Evolutionary conservation across 352 stramenopile species (phyloP).

Genomic region (Phytophthora podocarpi): DNA sequence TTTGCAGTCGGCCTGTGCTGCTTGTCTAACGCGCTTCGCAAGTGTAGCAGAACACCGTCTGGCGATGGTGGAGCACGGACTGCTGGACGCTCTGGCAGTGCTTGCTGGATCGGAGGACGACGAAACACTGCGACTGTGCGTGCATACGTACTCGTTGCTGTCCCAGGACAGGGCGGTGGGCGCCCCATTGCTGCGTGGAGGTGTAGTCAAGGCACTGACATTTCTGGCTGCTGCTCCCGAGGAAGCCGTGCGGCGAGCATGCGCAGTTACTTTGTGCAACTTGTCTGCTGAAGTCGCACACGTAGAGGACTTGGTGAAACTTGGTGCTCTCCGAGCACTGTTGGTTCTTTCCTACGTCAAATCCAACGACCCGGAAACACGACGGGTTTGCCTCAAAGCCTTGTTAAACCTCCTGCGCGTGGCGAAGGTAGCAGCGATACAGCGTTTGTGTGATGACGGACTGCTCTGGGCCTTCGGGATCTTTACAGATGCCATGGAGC

Average conservation of each 20-base stretch:
- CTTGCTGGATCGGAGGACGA: constrained; percentile 58
- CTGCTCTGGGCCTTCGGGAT: constrained; percentile 73
- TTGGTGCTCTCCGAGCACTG: constrained; percentile 88
- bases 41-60: constrained; percentile 59
- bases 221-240: constrained; percentile 70
- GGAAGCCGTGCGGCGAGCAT: constrained; percentile 69
- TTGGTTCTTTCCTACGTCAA: constrained; percentile 86
- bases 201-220: constrained; percentile 76
- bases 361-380: constrained; percentile 78
- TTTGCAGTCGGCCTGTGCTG: constrained; percentile 55
- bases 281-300: constrained; percentile 90
- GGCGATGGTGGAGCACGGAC: constrained; percentile 51
- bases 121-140: constrained; percentile 63
- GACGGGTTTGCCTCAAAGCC: constrained; percentile 72
- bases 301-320: constrained; percentile 88
- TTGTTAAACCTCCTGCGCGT: constrained; percentile 71
- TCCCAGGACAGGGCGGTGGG: constrained; percentile 56
- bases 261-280: constrained; percentile 93
- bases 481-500: constrained; percentile 61
- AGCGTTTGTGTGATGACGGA: constrained; percentile 69
- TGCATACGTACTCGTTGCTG: constrained; percentile 69
- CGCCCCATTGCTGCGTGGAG: constrained; percentile 50
- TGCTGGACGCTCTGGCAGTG: constrained; percentile 55
- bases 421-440: constrained; percentile 41
- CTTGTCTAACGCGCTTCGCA: constrained; percentile 73